These are phyloP conservation scores for Alternaria burnsii DNA, from an alignment of 2,329 filamentous ascomycete species.

Conservation along the genomic window DNA sequence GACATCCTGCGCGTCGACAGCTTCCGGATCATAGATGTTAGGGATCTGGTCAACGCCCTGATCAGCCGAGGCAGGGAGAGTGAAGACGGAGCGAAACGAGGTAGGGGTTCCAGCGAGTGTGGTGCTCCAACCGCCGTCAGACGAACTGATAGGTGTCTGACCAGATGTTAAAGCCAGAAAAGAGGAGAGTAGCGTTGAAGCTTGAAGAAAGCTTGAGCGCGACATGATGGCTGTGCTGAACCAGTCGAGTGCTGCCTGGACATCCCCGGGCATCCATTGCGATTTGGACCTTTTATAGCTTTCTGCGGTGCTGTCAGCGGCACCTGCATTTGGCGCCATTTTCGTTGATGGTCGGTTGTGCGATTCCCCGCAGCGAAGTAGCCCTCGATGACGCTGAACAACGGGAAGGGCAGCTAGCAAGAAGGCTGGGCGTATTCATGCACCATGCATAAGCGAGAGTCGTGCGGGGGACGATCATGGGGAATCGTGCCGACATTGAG, in stretches of 20 bases:
- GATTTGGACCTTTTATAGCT: slow-evolving; percentile 10
- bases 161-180: slow-evolving; percentile 37
- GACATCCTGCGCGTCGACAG: slow-evolving; percentile 68
- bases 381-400: slow-evolving; percentile 24
- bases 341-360: neutral
- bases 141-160: slow-evolving; percentile 30
- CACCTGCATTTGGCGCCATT: slow-evolving; percentile 5
- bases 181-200: slow-evolving; percentile 32
- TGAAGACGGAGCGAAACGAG: slow-evolving; percentile 44
- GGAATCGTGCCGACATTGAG: slow-evolving; percentile 28
- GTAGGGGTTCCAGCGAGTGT: slow-evolving; percentile 43
- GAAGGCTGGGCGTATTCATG: slow-evolving; percentile 6
- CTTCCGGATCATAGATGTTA: slow-evolving; percentile 71
- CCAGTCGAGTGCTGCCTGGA: slow-evolving; percentile 18
- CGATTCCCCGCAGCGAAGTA: slow-evolving; percentile 21
- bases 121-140: slow-evolving; percentile 30
- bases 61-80: slow-evolving; percentile 49
- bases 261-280: slow-evolving; percentile 2
- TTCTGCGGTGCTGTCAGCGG: neutral
- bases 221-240: slow-evolving; percentile 33
- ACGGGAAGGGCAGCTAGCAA: slow-evolving; percentile 3
- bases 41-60: slow-evolving; percentile 56
- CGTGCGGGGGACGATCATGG: slow-evolving; percentile 13
- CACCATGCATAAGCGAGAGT: slow-evolving; percentile 21
- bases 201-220: slow-evolving; percentile 34